A percentile compares a stretch with the other conserved stretches of the same genome.
These are phyloP conservation scores for Claviceps pazoutovae DNA, from an alignment of 2,329 filamentous ascomycete species.

Conservation along the genomic window DNA sequence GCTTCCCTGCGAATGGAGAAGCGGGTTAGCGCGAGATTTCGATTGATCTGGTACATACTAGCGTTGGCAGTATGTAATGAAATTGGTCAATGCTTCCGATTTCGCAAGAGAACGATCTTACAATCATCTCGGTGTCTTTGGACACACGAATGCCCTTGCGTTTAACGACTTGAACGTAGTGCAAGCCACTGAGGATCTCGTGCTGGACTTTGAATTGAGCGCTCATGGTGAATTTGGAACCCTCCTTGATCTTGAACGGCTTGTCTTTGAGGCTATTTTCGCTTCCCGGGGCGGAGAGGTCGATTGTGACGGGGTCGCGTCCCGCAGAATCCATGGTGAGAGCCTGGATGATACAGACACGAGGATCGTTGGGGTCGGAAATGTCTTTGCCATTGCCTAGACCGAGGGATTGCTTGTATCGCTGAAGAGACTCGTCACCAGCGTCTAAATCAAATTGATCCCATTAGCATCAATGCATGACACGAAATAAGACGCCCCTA, in stretches of 20 bases:
- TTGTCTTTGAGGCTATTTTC: slow-evolving; percentile 71
- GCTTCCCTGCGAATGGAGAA: slow-evolving; percentile 43
- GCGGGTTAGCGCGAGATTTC: background rate
- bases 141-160: slow-evolving; percentile 72
- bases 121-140: slow-evolving; percentile 98
- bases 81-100: too few relatives aligned
- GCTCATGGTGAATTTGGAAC: slow-evolving; percentile 85
- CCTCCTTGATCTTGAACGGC: slow-evolving; percentile 97
- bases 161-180: slow-evolving; percentile 92
- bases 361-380: slow-evolving; percentile 66
- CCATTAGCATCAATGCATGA: background rate
- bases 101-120: slow-evolving; percentile 18
- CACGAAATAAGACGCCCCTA: background rate
- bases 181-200: slow-evolving; percentile 85
- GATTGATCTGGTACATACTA: too few relatives aligned
- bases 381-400: slow-evolving; percentile 61
- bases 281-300: slow-evolving; percentile 61
- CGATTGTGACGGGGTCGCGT: slow-evolving; percentile 74
- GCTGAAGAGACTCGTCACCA: slow-evolving; percentile 84
- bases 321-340: slow-evolving; percentile 79
- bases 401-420: slow-evolving; percentile 94
- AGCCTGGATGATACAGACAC: slow-evolving; percentile 85
- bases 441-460: slow-evolving; percentile 29
- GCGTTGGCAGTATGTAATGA: too few relatives aligned
- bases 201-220: slow-evolving; percentile 92